Conservation (phyloP, 768 basidiomycete genomes). For the Pleurotus pulmonarius region DNA sequence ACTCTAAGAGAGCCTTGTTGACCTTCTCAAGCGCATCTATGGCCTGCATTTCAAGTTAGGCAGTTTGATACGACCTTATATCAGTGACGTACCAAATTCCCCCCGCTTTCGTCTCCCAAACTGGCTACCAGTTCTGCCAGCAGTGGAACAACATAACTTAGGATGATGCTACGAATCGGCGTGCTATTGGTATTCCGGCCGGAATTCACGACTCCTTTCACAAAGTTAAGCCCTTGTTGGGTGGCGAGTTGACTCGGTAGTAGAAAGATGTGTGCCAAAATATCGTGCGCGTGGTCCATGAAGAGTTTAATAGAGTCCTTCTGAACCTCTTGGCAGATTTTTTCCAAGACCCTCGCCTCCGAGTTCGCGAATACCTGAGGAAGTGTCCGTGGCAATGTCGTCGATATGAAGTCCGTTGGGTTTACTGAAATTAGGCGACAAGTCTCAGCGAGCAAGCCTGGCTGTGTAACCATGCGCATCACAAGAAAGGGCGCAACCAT, state of each 20-base stretch:
- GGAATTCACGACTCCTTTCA: slow-evolving; percentile 50
- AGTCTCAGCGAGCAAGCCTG: slow-evolving; percentile 54
- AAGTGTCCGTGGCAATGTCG: slow-evolving; percentile 60
- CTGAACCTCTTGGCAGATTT: slow-evolving; percentile 52
- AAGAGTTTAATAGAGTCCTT: slow-evolving; percentile 45
- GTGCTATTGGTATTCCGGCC: slow-evolving; percentile 35
- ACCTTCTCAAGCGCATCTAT: slow-evolving; percentile 33
- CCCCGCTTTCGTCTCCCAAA: slow-evolving; percentile 65
- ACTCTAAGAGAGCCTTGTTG: slow-evolving; percentile 40
- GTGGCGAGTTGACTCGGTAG: slow-evolving; percentile 52
- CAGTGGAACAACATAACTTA: slow-evolving; percentile 63
- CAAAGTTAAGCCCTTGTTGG: slow-evolving; percentile 56
- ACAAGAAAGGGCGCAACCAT: slow-evolving; percentile 66
- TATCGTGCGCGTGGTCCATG: slow-evolving; percentile 50
- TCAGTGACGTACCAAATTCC: slow-evolving; percentile 35
- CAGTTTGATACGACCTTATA: too few species aligned
- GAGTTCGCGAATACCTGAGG: slow-evolving; percentile 66
- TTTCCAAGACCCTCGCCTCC: slow-evolving; percentile 54
- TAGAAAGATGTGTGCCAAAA: slow-evolving; percentile 67
- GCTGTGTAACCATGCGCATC: slow-evolving; percentile 52
- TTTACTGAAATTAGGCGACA: slow-evolving; percentile 65
- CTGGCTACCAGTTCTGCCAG: slow-evolving; percentile 73
- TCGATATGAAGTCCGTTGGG: slow-evolving; percentile 56
- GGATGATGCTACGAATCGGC: slow-evolving; percentile 52
- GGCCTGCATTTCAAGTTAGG: slow-evolving; percentile 19